Conservation (phyloP, 805 yeast species). For the Schizosaccharomyces lindneri region DNA sequence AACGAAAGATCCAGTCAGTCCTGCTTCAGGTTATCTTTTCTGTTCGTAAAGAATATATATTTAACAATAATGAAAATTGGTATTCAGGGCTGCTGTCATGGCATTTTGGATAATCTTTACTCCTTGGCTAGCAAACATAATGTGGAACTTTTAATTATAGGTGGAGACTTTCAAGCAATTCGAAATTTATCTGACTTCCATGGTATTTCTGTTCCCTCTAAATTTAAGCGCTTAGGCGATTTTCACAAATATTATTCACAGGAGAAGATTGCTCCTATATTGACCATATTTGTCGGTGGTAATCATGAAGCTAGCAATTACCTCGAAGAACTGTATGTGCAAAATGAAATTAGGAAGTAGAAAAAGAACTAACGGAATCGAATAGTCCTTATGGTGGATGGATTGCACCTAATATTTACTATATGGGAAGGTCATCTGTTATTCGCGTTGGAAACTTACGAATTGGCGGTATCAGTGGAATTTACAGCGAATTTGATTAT, state of each 20-base stretch:
- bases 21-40: too few relatives aligned
- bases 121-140: conserved; percentile 9
- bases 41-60: too few relatives aligned
- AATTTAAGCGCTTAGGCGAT: conserved; percentile 55
- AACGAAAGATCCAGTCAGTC: too few relatives aligned
- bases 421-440: conserved; percentile 52
- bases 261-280: conserved; percentile 34
- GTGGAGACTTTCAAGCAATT: conserved; percentile 67
- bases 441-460: conserved; percentile 52
- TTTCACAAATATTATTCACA: conserved; percentile 51
- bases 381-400: conserved; percentile 47
- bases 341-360: neutral
- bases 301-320: conserved; percentile 81
- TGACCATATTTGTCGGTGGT: conserved; percentile 76
- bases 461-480: conserved; percentile 70
- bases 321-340: conserved; percentile 27
- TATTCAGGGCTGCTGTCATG: conserved; percentile 79
- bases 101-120: conserved; percentile 42
- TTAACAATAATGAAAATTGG: conserved; percentile 20
- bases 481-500: conserved; percentile 33
- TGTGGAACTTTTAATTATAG: conserved; percentile 42
- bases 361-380: conserved; percentile 10
- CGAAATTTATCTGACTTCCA: conserved; percentile 37
- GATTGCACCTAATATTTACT: conserved; percentile 73
- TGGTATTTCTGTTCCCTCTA: conserved; percentile 54